Evolutionary conservation across 306 rosid species (phyloP).

Genomic region (Urtica urens): DNA sequence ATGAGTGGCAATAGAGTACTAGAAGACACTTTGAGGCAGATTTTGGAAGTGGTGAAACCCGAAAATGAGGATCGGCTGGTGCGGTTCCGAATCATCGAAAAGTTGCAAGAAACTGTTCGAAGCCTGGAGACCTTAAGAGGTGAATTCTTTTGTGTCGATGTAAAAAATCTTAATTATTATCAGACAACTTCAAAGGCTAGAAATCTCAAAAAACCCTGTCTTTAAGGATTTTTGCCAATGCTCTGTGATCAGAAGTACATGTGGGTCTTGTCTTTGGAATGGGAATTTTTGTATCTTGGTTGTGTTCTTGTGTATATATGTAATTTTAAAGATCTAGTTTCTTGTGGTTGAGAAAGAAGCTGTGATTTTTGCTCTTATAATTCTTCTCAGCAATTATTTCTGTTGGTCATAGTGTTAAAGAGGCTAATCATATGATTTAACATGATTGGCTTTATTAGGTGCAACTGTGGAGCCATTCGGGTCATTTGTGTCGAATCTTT

Average conservation of each 20-base stretch:
- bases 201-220: too few relatives aligned
- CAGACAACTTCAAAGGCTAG: too few relatives aligned
- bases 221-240: too few relatives aligned
- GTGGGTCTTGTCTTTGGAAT: too few relatives aligned
- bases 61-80: constrained; percentile 34
- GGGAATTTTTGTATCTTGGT: too few relatives aligned
- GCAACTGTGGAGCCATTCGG: constrained; percentile 94
- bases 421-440: constrained; percentile 11
- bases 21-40: constrained; percentile 36
- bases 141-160: neutral
- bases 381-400: neutral
- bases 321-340: constrained; percentile 1
- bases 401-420: constrained; percentile 9
- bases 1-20: constrained; percentile 32
- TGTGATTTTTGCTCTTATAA: neutral
- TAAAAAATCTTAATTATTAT: too few relatives aligned
- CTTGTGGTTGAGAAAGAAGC: too few relatives aligned
- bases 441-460: constrained; percentile 42
- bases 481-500: constrained; percentile 72
- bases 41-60: constrained; percentile 45
- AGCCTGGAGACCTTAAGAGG: constrained; percentile 61
- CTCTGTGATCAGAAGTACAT: neutral
- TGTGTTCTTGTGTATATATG: too few relatives aligned
- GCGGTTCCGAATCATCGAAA: constrained; percentile 39
- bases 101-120: constrained; percentile 29